phyloP scores from a whole-genome alignment of 202 grass and related monocot genomes.

The Carex arenaria region DNA sequence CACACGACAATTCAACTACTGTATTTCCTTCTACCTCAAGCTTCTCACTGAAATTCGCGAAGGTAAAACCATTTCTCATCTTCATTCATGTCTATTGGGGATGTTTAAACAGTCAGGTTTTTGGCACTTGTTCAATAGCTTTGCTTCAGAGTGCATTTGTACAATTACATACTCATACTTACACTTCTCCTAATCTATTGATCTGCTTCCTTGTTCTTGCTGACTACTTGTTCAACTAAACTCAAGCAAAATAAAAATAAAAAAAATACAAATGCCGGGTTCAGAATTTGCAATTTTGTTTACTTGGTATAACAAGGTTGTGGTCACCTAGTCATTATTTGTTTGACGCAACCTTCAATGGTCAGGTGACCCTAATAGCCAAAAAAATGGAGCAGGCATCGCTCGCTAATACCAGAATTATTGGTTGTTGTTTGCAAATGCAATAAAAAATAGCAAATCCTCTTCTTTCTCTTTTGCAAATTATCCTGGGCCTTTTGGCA shows the following conservation, averaged over 20 bases:
- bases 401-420: neutral
- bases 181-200: neutral
- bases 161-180: neutral
- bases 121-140: neutral
- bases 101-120: neutral
- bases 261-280: too few species aligned
- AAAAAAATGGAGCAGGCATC: neutral
- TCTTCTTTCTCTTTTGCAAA: neutral
- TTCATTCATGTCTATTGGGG: neutral
- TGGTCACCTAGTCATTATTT: neutral
- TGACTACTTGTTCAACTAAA: neutral
- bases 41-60: constrained; percentile 18
- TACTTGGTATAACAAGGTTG: neutral
- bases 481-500: neutral
- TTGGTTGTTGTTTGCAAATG: neutral
- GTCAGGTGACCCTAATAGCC: neutral
- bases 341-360: neutral
- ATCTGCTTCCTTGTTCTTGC: neutral
- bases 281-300: neutral
- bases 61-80: neutral
- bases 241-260: neutral
- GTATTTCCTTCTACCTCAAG: constrained; percentile 10
- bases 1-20: constrained; percentile 15
- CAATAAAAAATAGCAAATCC: neutral
- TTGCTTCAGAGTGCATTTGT: neutral